Conservation (phyloP, 345 rosid genomes). For the Acer campestre region DNA sequence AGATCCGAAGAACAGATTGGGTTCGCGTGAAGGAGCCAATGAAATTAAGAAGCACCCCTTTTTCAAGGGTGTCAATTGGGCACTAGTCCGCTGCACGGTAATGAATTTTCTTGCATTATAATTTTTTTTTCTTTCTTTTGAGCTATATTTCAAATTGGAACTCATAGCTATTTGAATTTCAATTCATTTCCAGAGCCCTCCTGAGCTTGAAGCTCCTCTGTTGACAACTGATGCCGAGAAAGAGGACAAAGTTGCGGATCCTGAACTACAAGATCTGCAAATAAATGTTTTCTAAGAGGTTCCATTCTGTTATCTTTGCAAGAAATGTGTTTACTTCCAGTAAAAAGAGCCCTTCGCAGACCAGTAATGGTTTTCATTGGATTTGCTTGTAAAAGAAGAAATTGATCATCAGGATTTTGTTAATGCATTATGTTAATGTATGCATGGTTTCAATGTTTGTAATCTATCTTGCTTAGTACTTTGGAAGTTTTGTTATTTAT, state of each 20-base stretch:
- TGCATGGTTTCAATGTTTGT: background rate
- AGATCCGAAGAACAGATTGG: constrained; percentile 85
- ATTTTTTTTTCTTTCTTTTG: background rate
- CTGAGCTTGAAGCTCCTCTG: constrained; percentile 72
- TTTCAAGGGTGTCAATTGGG: constrained; percentile 85
- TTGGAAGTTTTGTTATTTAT: constrained; percentile 1
- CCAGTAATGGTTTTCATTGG: too few species aligned
- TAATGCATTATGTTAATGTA: background rate
- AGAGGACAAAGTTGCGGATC: constrained; percentile 52
- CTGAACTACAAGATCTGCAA: constrained; percentile 69
- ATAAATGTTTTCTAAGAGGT: constrained; percentile 67
- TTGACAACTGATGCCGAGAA: constrained; percentile 42
- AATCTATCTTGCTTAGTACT: background rate
- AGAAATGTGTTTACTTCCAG: background rate
- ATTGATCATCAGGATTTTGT: background rate
- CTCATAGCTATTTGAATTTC: background rate
- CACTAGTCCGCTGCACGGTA: constrained; percentile 90
- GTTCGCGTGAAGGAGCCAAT: constrained; percentile 79
- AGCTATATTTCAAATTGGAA: background rate
- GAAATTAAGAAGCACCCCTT: constrained; percentile 83
- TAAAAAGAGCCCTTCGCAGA: background rate
- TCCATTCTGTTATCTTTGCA: background rate
- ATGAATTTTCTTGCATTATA: background rate
- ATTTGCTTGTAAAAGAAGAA: too few species aligned
- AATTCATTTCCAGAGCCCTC: constrained; percentile 57